Evolutionary conservation across 1,139 yeast species (phyloP).

Genomic region (Lodderomyces margitis): DNA sequence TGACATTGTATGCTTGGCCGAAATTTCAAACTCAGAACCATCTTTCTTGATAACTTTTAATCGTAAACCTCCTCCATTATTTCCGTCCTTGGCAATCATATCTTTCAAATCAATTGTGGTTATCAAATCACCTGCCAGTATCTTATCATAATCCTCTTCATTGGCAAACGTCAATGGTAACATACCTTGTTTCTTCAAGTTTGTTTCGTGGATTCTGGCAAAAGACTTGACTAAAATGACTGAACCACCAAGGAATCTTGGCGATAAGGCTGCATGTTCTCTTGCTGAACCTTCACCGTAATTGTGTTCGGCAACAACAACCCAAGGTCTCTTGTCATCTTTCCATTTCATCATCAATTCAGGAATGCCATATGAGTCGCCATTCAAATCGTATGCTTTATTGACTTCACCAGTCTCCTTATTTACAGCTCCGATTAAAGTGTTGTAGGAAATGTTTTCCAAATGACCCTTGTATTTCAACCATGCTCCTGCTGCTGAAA

Average conservation of each 20-base stretch:
- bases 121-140: constrained; percentile 73
- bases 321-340: constrained; percentile 80
- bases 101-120: constrained; percentile 77
- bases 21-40: constrained; percentile 69
- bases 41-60: constrained; percentile 72
- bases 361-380: constrained; percentile 78
- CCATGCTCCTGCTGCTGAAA: constrained; percentile 99
- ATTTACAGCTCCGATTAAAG: constrained; percentile 94
- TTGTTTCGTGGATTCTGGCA: constrained; percentile 86
- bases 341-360: constrained; percentile 97
- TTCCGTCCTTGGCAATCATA: constrained; percentile 75
- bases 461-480: constrained; percentile 96
- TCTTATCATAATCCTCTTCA: constrained; percentile 82
- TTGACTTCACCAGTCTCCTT: constrained; percentile 96
- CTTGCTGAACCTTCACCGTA: constrained; percentile 99
- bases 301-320: constrained; percentile 94
- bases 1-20: constrained; percentile 93
- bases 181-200: constrained; percentile 94
- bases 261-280: constrained; percentile 97
- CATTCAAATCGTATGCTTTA: constrained; percentile 84
- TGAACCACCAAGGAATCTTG: constrained; percentile 89
- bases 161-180: constrained; percentile 88
- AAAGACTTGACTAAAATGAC: constrained; percentile 89
- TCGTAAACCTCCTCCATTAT: constrained; percentile 78
- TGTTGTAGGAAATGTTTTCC: constrained; percentile 92